A percentile compares a stretch with the other conserved stretches of the same genome.
Conservation (phyloP, 306 rosid species). For the Malus orientalis region DNA sequence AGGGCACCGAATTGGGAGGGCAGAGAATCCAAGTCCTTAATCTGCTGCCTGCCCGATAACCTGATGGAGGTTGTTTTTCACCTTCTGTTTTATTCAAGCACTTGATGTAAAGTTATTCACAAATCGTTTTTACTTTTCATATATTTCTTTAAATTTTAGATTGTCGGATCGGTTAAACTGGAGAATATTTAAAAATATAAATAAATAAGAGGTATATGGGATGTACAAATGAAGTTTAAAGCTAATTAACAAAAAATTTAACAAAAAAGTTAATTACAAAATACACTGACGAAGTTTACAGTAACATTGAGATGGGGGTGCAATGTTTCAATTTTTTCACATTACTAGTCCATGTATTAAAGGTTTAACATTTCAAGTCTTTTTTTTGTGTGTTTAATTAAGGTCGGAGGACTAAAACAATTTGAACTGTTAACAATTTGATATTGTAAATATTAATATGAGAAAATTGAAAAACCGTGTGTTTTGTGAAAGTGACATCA, state of each 20-base stretch:
- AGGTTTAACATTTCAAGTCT: not conserved
- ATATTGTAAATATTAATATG: no score
- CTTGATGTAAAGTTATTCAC: no score
- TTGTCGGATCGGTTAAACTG: accelerated
- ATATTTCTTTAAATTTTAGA: no score
- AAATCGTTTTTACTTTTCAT: no score
- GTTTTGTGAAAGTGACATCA: not conserved
- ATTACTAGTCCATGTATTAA: no score
- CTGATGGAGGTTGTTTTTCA: not conserved
- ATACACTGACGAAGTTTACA: not conserved
- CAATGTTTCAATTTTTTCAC: no score
- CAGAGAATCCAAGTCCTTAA: no score
- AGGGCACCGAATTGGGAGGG: no score
- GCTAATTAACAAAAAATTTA: not conserved
- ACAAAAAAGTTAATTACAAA: not conserved
- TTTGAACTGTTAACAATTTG: not conserved
- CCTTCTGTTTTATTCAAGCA: not conserved
- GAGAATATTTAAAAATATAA: no score
- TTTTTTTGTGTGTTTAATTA: not conserved
- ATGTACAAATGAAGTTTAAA: no score
- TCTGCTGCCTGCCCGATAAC: not conserved
- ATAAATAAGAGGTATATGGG: no score
- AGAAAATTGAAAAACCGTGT: no score
- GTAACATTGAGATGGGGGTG: not conserved
- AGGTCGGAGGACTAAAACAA: not conserved